Percentiles rank a stretch among this genome's conserved stretches.
These are phyloP conservation scores for Wickerhamomyces sp. DNA, from an alignment of 1,139 yeast genomes.

Conservation along the genomic window DNA sequence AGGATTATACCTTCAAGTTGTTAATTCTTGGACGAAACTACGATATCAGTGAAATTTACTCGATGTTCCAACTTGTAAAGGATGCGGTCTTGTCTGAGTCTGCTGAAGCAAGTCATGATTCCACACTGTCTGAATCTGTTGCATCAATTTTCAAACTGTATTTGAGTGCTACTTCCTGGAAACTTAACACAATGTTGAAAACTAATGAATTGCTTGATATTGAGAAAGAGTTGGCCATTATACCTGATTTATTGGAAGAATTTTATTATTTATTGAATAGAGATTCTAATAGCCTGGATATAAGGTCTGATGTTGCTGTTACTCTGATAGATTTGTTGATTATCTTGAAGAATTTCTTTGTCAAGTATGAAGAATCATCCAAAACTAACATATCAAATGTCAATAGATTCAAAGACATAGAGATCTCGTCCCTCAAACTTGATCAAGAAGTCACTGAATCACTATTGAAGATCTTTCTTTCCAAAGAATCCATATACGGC, in stretches of 20 bases:
- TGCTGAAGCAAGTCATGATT: constrained; percentile 4
- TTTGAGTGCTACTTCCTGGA: constrained; percentile 16
- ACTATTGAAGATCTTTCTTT: constrained; percentile 23
- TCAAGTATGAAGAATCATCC: constrained; percentile 16
- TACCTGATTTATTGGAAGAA: constrained; percentile 15
- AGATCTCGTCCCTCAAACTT: constrained; percentile 27
- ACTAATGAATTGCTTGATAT: constrained; percentile 15
- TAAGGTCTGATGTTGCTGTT: constrained; percentile 10
- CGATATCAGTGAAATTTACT: constrained; percentile 9
- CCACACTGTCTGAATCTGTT: not conserved
- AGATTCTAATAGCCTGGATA: constrained; percentile 1
- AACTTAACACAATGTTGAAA: constrained; percentile 8
- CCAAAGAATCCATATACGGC: constrained; percentile 31
- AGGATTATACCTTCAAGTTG: constrained; percentile 16
- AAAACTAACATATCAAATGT: constrained; percentile 25
- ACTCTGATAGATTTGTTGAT: constrained; percentile 9
- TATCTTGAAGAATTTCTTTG: constrained; percentile 14
- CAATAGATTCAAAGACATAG: constrained; percentile 26
- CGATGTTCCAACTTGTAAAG: constrained; percentile 9
- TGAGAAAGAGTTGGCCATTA: constrained; percentile 12
- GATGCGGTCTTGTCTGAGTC: constrained; percentile 7
- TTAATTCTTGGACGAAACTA: constrained; percentile 12
- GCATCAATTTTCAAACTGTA: constrained; percentile 12
- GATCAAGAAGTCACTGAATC: constrained; percentile 14
- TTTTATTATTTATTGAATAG: constrained; percentile 7